These are phyloP conservation scores for Wickerhamiella australiensis DNA, from an alignment of 805 yeast species.

Conservation along the genomic window DNA sequence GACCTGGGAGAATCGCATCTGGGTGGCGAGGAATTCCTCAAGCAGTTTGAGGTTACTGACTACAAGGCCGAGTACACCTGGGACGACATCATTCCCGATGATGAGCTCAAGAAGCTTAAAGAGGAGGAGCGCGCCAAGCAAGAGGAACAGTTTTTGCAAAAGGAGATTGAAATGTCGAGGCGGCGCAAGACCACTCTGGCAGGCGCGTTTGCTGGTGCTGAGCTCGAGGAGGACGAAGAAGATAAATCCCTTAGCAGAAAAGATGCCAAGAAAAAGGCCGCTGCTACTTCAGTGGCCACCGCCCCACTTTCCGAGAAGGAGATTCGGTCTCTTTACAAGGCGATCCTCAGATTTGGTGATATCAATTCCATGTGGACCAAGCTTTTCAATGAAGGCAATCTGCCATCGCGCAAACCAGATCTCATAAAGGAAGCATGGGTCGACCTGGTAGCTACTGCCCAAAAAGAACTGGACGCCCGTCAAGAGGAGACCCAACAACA, in stretches of 20 bases:
- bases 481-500: constrained; percentile 18
- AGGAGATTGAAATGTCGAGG: constrained; percentile 77
- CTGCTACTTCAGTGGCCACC: constrained; percentile 32
- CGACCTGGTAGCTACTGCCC: constrained; percentile 56
- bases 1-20: constrained; percentile 94
- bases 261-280: constrained; percentile 17
- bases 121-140: constrained; percentile 79
- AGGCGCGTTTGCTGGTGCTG: constrained; percentile 60
- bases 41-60: constrained; percentile 96
- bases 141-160: constrained; percentile 77
- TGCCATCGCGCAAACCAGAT: constrained; percentile 74
- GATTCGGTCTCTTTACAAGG: constrained; percentile 70
- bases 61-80: constrained; percentile 96
- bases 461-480: constrained; percentile 44
- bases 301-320: constrained; percentile 70
- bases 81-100: constrained; percentile 98
- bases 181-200: constrained; percentile 67
- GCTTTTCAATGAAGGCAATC: constrained; percentile 76
- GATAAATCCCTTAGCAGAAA: constrained; percentile 16
- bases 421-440: constrained; percentile 60
- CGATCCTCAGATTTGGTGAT: constrained; percentile 74
- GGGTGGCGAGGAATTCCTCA: constrained; percentile 95
- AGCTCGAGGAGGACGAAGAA: constrained; percentile 38
- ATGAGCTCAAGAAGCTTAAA: constrained; percentile 75
- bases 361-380: constrained; percentile 63